Evolutionary conservation across 495 filamentous ascomycete species (phyloP).

Genomic region (Oidiodendron maius): DNA sequence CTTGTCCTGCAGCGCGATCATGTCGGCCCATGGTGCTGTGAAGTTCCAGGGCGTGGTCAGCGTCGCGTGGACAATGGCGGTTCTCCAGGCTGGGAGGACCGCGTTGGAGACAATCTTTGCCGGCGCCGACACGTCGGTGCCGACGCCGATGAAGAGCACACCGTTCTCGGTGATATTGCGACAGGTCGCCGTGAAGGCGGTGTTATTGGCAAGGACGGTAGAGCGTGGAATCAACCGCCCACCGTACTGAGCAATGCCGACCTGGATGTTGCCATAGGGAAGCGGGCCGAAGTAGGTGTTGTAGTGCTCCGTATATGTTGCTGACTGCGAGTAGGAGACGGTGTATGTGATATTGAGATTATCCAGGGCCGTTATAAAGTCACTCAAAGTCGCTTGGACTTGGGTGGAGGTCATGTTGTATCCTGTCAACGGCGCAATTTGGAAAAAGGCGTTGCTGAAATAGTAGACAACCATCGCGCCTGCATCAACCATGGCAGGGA

Average conservation of each 20-base stretch:
- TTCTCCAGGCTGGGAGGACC: not conserved
- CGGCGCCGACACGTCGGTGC: not conserved
- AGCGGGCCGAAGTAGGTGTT: not conserved
- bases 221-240: slow-evolving; percentile 47
- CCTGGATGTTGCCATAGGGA: slow-evolving; percentile 31
- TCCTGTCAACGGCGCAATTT: not conserved
- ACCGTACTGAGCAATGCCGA: not conserved
- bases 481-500: slow-evolving; percentile 12
- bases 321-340: not conserved
- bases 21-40: slow-evolving; percentile 12
- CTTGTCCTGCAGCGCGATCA: slow-evolving; percentile 19
- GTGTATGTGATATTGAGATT: not conserved
- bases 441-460: not conserved
- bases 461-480: not conserved
- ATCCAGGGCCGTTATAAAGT: not conserved
- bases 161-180: not conserved
- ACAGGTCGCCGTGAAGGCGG: slow-evolving; percentile 30
- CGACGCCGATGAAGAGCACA: not conserved
- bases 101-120: not conserved
- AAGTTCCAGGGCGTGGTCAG: slow-evolving; percentile 17
- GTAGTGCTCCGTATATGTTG: not conserved
- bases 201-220: slow-evolving; percentile 27
- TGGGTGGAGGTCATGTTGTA: not conserved
- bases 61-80: not conserved
- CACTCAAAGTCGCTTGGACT: not conserved